These are phyloP conservation scores for Clitopilus hobsonii DNA, from an alignment of 768 basidiomycete species.

Conservation along the genomic window DNA sequence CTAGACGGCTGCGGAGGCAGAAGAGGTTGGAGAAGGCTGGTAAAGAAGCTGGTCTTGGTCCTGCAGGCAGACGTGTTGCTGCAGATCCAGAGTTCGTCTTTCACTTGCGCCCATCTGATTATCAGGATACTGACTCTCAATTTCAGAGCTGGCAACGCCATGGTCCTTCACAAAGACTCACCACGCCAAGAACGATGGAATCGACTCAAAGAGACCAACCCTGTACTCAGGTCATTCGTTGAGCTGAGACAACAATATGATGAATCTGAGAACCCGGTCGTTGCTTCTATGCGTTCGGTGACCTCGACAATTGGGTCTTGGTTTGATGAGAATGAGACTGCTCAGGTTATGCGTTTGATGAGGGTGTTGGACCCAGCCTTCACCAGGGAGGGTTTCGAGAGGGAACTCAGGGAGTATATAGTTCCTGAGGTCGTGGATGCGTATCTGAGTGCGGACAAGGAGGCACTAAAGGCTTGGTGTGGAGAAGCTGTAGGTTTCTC, in stretches of 20 bases:
- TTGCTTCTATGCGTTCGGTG: conserved; percentile 75
- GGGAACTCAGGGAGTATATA: conserved; percentile 93
- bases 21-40: conserved; percentile 83
- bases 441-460: conserved; percentile 86
- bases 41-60: conserved; percentile 53
- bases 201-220: conserved; percentile 71
- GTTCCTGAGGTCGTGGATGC: conserved; percentile 97
- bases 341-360: conserved; percentile 88
- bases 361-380: conserved; percentile 86
- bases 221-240: conserved; percentile 58
- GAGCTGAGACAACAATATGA: conserved; percentile 70
- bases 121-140: not conserved
- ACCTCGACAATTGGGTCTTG: conserved; percentile 83
- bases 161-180: conserved; percentile 82
- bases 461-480: conserved; percentile 86
- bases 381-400: conserved; percentile 79
- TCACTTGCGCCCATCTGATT: not conserved
- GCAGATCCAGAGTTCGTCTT: conserved; percentile 77
- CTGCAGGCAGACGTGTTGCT: conserved; percentile 41
- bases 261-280: conserved; percentile 90
- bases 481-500: conserved; percentile 77
- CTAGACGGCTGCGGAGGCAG: conserved; percentile 75
- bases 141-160: conserved; percentile 74
- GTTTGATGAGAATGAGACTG: conserved; percentile 98
- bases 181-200: conserved; percentile 80